Evolutionary conservation across 768 basidiomycete species (phyloP), one percentile per base, ranked within the genome.

Genomic region (Auriculariales sp.): DNA sequence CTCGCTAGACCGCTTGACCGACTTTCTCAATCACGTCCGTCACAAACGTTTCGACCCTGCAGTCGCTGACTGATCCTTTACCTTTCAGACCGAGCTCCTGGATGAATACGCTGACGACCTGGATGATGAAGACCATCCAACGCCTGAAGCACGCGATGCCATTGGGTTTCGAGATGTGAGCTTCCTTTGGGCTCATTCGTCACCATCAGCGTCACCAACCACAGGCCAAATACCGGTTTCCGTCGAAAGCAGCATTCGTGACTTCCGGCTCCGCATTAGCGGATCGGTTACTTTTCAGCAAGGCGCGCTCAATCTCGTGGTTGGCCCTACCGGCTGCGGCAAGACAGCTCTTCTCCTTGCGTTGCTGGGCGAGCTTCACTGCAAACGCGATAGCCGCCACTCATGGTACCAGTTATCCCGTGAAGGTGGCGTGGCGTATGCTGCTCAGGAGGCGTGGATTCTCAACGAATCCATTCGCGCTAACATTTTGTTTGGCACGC

Each of bases 371-470:
- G 64, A 65, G 51, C 60, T 65, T 62, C 60, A 65, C 32, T 63
- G 56, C 49, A 57, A 57, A 3, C 57, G 62, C 4, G n/a, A 33
- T 2, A 57, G 57, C 9, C 59, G 65, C 14, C 71, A 74, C 35
- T 77, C 83, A 0, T 82, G 75, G 72, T 83, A 72, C 62, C 77
- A 75, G 53, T 72, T 90, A 4, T 86, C 87, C 24, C 68, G 84
- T 2, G 65, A 65, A 3, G 71, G 71, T 1, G 85, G 87, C 3
- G 71, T 92, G 30, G 78, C 85, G 2, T 89, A 85, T 59, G 82
- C 82, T 4, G 81, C 81, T 2, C 88, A 93, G 60, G 85, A 88
- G 58, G 78, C 82, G 3, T 93, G 86, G 86, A 79, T 89, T 3
- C 75, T 81, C 60, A 88, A 86, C 54, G 82, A 81, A 51, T 85